phyloP scores from a whole-genome alignment of 257 asterid species.

The Primulina eburnea region DNA sequence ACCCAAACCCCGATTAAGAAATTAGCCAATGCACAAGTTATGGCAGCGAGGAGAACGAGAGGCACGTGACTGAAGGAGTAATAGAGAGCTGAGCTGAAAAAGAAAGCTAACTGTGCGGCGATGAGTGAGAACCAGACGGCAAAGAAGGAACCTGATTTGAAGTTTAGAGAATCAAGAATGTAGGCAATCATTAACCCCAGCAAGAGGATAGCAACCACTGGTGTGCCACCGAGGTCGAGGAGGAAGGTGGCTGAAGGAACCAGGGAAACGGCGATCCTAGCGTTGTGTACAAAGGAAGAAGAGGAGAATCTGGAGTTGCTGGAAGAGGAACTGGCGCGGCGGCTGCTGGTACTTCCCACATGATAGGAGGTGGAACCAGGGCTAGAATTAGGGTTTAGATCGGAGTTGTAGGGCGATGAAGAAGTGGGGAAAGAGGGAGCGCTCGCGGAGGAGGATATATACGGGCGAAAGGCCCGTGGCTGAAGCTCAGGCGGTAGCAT shows the following conservation, averaged over 20 bases:
- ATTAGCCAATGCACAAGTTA: constrained; percentile 67
- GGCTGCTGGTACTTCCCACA: constrained; percentile 25
- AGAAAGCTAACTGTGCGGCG: constrained; percentile 73
- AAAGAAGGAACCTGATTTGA: constrained; percentile 87
- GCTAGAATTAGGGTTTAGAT: constrained; percentile 67
- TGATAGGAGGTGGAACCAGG: constrained; percentile 39
- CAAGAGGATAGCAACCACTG: constrained; percentile 74
- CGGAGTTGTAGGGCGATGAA: constrained; percentile 43
- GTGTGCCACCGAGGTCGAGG: constrained; percentile 94
- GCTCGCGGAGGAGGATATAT: constrained; percentile 66
- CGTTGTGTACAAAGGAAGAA: constrained; percentile 70
- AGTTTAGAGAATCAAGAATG: constrained; percentile 75
- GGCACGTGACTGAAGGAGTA: constrained; percentile 51
- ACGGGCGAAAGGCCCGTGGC: constrained; percentile 81
- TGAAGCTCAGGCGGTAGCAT: constrained; percentile 98
- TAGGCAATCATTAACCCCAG: constrained; percentile 87
- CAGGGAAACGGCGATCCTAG: constrained; percentile 73
- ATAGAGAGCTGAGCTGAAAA: constrained; percentile 66
- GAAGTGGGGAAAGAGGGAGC: constrained; percentile 68
- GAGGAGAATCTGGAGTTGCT: constrained; percentile 65
- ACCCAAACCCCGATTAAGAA: constrained; percentile 92
- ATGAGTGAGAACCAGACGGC: constrained; percentile 87
- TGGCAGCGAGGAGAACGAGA: constrained; percentile 60
- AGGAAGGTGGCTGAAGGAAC: constrained; percentile 84
- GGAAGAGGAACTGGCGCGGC: constrained; percentile 42